phyloP scores from a whole-genome alignment of 1,284 basidiomycete genomes.

The Naganishia sp. region DNA sequence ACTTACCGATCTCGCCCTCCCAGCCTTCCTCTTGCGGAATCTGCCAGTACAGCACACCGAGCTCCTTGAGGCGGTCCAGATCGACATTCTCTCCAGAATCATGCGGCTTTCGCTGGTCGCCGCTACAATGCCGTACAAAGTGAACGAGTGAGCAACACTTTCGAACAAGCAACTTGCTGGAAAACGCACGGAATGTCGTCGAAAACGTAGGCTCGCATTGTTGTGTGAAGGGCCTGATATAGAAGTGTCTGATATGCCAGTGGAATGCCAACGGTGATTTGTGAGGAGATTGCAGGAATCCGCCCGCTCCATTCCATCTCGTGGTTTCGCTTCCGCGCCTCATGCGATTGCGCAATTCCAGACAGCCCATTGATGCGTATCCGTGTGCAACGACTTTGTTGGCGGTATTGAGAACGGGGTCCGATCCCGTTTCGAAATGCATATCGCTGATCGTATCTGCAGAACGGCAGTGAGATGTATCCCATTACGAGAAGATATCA shows the following conservation, averaged over 20 bases:
- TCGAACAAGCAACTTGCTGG: background rate
- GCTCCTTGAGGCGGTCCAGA: constrained; percentile 56
- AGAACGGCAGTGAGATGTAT: no score
- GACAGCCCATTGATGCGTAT: background rate
- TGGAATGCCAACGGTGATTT: background rate
- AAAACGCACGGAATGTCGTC: constrained; percentile 58
- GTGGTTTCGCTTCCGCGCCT: constrained; percentile 7
- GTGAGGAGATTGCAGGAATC: no score
- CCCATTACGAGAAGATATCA: no score
- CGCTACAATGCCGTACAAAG: constrained; percentile 43
- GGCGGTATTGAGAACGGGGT: no score
- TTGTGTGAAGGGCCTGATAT: background rate
- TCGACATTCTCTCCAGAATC: constrained; percentile 64
- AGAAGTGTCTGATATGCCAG: constrained; percentile 1
- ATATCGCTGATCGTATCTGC: no score
- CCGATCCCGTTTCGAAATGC: no score
- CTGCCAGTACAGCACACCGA: constrained; percentile 66
- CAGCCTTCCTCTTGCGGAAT: constrained; percentile 60
- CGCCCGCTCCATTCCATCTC: no score
- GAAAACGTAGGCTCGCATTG: constrained; percentile 78
- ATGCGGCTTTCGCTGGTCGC: constrained; percentile 75
- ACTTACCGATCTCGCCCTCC: constrained; percentile 54
- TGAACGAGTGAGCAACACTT: background rate
- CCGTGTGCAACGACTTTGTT: no score
- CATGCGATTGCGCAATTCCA: constrained; percentile 9